Evolutionary conservation across 2,329 filamentous ascomycete species (phyloP).

Genomic region (Chlorencoelia australis): DNA sequence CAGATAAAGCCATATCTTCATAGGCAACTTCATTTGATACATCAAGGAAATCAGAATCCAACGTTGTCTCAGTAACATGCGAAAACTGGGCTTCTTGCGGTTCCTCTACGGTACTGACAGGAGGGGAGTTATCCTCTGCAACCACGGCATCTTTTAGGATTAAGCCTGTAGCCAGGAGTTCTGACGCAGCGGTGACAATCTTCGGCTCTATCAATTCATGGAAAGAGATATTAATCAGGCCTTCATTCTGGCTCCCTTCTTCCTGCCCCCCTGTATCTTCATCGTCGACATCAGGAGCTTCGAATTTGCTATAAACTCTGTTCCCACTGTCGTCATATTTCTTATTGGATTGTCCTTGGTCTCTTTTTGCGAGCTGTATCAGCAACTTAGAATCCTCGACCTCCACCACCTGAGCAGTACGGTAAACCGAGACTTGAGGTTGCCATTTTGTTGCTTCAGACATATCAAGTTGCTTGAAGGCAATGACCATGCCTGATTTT

Average conservation of each 20-base stretch:
- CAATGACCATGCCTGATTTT: slow-evolving; percentile 51
- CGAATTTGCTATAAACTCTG: slow-evolving; percentile 68
- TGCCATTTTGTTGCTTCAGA: slow-evolving; percentile 55
- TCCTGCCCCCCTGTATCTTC: slow-evolving; percentile 42
- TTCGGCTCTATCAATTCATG: slow-evolving; percentile 58
- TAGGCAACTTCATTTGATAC: not conserved
- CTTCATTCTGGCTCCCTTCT: slow-evolving; percentile 45
- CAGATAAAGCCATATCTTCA: too few relatives aligned
- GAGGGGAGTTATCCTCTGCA: slow-evolving; percentile 2
- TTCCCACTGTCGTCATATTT: slow-evolving; percentile 58
- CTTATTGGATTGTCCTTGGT: slow-evolving; percentile 49
- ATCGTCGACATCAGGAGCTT: slow-evolving; percentile 56
- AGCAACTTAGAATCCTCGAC: slow-evolving; percentile 44
- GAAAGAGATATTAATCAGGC: slow-evolving; percentile 49
- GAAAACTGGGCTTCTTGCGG: slow-evolving; percentile 16
- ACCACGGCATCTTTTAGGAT: slow-evolving; percentile 4
- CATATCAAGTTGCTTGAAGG: slow-evolving; percentile 55
- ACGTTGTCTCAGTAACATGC: slow-evolving; percentile 21
- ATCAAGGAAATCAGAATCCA: slow-evolving; percentile 13
- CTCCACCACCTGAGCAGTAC: slow-evolving; percentile 55
- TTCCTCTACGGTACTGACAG: too few relatives aligned
- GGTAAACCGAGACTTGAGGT: slow-evolving; percentile 50
- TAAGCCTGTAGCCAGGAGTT: slow-evolving; percentile 2
- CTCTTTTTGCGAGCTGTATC: slow-evolving; percentile 58
- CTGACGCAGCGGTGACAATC: slow-evolving; percentile 40